A percentile compares a stretch with the other conserved stretches of the same genome.
Evolutionary conservation across 176 grass and related monocot species (phyloP).

Genomic region (Triticum monococcum): DNA sequence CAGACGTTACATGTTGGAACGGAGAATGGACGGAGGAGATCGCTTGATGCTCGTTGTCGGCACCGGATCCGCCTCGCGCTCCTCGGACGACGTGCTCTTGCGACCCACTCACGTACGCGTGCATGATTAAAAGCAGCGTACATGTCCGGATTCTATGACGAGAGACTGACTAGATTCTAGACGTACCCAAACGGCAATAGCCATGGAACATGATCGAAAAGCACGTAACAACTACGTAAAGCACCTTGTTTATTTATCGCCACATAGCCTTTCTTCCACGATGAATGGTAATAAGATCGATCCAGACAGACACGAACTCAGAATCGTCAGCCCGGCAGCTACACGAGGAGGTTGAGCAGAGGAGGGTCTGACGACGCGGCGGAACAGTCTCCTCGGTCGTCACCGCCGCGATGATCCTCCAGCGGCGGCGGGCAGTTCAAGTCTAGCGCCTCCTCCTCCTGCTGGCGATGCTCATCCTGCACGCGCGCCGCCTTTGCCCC

Average conservation of each 20-base stretch:
- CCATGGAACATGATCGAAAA: not conserved
- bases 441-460: constrained; percentile 24
- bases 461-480: not conserved
- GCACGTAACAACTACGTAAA: too few relatives aligned
- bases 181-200: not conserved
- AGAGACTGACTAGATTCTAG: not conserved
- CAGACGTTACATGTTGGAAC: not conserved
- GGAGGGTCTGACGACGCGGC: not conserved
- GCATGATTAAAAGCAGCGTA: not conserved
- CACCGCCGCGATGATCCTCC: constrained; percentile 8
- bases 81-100: not conserved
- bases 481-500: not conserved
- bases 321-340: not conserved
- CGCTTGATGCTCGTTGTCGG: not conserved
- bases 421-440: constrained; percentile 25
- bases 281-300: not conserved
- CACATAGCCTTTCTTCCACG: not conserved
- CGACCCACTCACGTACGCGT: not conserved
- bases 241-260: not conserved
- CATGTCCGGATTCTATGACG: not conserved
- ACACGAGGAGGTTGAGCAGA: constrained; percentile 39
- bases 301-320: not conserved
- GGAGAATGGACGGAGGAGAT: not conserved
- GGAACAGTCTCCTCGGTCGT: not conserved
- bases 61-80: not conserved